Evolutionary conservation across 768 basidiomycete genomes (phyloP), one percentile per base, ranked within the genome.

Genomic region (Russula abietina): DNA sequence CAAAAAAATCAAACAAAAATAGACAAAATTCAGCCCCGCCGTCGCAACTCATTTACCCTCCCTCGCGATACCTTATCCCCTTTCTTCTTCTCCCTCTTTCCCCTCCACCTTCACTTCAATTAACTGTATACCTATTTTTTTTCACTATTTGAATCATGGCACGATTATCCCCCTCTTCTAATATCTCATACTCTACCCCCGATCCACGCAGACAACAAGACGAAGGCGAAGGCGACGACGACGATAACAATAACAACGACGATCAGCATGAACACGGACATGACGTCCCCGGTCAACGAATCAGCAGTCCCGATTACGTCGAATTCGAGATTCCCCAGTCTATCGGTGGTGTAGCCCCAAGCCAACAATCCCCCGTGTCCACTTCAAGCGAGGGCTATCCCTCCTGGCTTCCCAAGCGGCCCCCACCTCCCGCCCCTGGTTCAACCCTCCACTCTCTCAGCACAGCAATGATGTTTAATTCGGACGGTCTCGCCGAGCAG

Each of bases 381-480:
- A 36, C 61, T n/a, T 65, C 65, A 14, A 64, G 55, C 19, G 88
- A 89, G 67, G 85, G 85, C 14, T 93, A 93, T 71, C 91, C 91
- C 3, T 86, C 88, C 24, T 93, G 91, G 91, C 84, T 93, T 1
- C 91, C 91, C 19, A 83, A 78, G 63, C 80, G 91, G 17, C 91
- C 91, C 2, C 84, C 84, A 19, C 88, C 83, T 1, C 91, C 91
- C 0, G 83, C 83, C 10, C 91, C 91, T 3, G 81, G 81, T 4
- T 88, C 87, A 12, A 89, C 87, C 2, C 73, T 88, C 59, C 83
- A 83, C 61, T 84, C 83, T 7, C 82, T 81, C 30, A 76, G 80
- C 53, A 78, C 77, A n/a, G 71, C 75, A 59, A 69, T 72, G 68
- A 67, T 67, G 67, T 69, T 63, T 66, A 59, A 30, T 11, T 63